Evolutionary conservation across 179 eudicot species (phyloP).

Genomic region (Silene vulgaris): DNA sequence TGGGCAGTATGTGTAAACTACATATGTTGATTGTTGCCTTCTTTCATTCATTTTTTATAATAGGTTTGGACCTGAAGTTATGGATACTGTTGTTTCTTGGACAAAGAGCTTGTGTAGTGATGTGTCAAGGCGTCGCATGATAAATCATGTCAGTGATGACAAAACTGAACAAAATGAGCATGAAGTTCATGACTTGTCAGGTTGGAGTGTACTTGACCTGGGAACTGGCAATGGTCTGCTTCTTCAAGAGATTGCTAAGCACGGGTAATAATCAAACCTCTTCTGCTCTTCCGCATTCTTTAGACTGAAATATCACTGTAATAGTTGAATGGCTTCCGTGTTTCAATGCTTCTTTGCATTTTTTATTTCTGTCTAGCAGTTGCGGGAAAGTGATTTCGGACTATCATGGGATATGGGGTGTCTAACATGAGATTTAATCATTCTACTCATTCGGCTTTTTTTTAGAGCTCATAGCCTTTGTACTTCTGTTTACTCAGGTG

Average conservation of each 20-base stretch:
- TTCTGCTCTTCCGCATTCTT: slow-evolving; percentile 6
- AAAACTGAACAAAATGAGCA: slow-evolving; percentile 39
- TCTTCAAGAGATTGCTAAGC: slow-evolving; percentile 93
- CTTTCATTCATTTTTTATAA: slow-evolving; percentile 8
- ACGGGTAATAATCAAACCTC: slow-evolving; percentile 50
- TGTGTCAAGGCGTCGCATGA: slow-evolving; percentile 45
- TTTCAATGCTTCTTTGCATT: slow-evolving; percentile 7
- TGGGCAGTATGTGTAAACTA: background rate
- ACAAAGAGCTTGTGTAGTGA: slow-evolving; percentile 67
- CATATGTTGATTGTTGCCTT: background rate
- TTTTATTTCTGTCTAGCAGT: background rate
- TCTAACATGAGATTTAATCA: background rate
- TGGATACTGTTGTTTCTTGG: slow-evolving; percentile 94
- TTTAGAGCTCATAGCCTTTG: slow-evolving; percentile 2
- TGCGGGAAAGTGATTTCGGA: slow-evolving; percentile 4
- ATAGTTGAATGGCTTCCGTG: background rate
- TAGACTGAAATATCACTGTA: background rate
- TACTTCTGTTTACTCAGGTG: background rate
- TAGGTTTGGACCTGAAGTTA: slow-evolving; percentile 98
- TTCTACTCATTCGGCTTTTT: background rate
- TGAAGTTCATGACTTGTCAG: slow-evolving; percentile 44
- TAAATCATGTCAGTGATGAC: slow-evolving; percentile 41
- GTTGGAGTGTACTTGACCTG: slow-evolving; percentile 90
- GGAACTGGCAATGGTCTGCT: slow-evolving; percentile 98
- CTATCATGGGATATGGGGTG: background rate